Conservation (phyloP, 1,284 basidiomycete species). For the Trichosporon inkin region DNA sequence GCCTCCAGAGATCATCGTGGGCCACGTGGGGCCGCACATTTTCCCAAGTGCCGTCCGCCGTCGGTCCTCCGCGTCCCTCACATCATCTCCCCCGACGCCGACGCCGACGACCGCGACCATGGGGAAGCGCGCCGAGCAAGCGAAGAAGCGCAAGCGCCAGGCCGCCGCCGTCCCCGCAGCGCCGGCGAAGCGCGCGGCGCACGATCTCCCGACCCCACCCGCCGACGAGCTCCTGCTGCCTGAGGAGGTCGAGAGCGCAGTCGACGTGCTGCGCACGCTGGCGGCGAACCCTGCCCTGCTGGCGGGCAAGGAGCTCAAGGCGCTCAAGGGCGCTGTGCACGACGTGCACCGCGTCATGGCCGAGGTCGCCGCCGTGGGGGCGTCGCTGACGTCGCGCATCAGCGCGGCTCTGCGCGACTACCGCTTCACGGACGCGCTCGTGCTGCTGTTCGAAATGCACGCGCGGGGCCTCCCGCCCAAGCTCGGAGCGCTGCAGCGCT, state of each 20-base stretch:
- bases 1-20: too few relatives aligned
- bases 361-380: constrained; percentile 43
- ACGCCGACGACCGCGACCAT: constrained; percentile 18
- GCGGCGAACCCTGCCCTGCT: constrained; percentile 42
- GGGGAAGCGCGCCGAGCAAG: constrained; percentile 30
- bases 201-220: constrained; percentile 1
- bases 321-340: constrained; percentile 44
- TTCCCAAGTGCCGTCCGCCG: too few relatives aligned
- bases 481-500: constrained; percentile 58
- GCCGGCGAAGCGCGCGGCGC: background rate
- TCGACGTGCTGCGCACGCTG: constrained; percentile 40
- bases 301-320: constrained; percentile 40
- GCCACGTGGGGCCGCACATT: too few relatives aligned
- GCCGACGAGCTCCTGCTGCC: constrained; percentile 29
- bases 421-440: constrained; percentile 53
- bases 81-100: background rate
- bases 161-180: constrained; percentile 8
- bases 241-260: constrained; percentile 43
- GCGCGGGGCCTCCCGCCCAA: constrained; percentile 55
- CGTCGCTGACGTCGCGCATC: constrained; percentile 54
- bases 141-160: constrained; percentile 25
- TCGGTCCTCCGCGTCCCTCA: too few relatives aligned
- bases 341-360: constrained; percentile 43
- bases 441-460: constrained; percentile 57
- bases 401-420: constrained; percentile 54